These are phyloP conservation scores for Yamadazyma phyllophila DNA, from an alignment of 805 yeast genomes.

Conservation along the genomic window DNA sequence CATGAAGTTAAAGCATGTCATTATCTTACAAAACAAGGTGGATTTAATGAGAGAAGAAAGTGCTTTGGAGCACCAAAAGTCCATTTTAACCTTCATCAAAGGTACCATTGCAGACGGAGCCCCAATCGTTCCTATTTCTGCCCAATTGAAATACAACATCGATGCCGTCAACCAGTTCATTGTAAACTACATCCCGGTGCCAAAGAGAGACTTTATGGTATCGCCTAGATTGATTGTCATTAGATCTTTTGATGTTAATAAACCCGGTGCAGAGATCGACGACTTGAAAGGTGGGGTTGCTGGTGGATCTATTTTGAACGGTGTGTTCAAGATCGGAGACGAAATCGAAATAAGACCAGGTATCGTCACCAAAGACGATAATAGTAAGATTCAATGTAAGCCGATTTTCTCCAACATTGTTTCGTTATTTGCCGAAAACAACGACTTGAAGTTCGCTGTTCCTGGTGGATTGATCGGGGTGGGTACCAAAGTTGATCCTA, in stretches of 20 bases:
- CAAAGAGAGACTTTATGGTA: slow-evolving; percentile 90
- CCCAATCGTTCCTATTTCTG: slow-evolving; percentile 97
- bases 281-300: slow-evolving; percentile 99
- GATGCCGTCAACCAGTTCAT: slow-evolving; percentile 98
- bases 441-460: slow-evolving; percentile 96
- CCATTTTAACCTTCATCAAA: slow-evolving; percentile 86
- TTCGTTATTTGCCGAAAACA: slow-evolving; percentile 94
- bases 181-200: slow-evolving; percentile 93
- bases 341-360: slow-evolving; percentile 99
- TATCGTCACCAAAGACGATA: slow-evolving; percentile 92
- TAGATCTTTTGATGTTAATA: slow-evolving; percentile 97
- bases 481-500: slow-evolving; percentile 98
- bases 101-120: slow-evolving; percentile 99
- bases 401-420: slow-evolving; percentile 94
- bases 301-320: slow-evolving; percentile 96
- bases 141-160: slow-evolving; percentile 96
- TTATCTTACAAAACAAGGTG: slow-evolving; percentile 95
- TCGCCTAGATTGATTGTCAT: slow-evolving; percentile 95
- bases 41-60: slow-evolving; percentile 97
- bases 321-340: slow-evolving; percentile 96
- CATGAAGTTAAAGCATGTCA: slow-evolving; percentile 96
- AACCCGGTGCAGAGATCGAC: slow-evolving; percentile 96
- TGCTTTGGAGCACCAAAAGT: slow-evolving; percentile 92
- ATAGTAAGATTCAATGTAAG: slow-evolving; percentile 85
- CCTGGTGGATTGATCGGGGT: slow-evolving; percentile 99